Percentiles rank a stretch among this genome's conserved stretches.
Evolutionary conservation across 1,284 basidiomycete species (phyloP).

Genomic region (Ustilago shanxiensis): DNA sequence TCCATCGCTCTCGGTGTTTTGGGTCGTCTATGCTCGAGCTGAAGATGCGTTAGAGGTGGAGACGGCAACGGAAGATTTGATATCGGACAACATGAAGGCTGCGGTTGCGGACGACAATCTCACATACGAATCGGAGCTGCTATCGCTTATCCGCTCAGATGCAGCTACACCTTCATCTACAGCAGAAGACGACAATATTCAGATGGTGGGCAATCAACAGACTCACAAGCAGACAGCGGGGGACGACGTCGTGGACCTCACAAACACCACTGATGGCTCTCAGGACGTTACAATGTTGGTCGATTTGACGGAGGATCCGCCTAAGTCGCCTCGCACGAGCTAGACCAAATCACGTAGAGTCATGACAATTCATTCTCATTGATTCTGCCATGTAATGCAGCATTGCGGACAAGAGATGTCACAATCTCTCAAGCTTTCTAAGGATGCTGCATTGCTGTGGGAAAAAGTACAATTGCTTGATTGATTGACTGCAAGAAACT

Average conservation of each 20-base stretch:
- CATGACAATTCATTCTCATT: too few relatives aligned
- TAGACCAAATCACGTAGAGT: background rate
- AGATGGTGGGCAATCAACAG: background rate
- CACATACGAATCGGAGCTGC: conserved; percentile 49
- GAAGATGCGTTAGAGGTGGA: conserved; percentile 3
- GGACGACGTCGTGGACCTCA: background rate
- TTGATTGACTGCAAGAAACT: background rate
- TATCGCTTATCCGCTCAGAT: conserved; percentile 46
- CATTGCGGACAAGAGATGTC: too few relatives aligned
- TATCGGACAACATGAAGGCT: conserved; percentile 23
- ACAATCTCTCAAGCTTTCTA: background rate
- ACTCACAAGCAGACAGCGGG: background rate
- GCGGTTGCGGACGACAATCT: conserved; percentile 50
- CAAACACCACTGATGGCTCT: background rate
- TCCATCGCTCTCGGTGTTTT: conserved; percentile 34
- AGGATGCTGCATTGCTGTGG: background rate
- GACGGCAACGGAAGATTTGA: conserved; percentile 9
- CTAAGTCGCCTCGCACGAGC: conserved; percentile 6
- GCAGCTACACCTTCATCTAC: conserved; percentile 31
- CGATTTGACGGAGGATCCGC: background rate
- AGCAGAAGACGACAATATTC: background rate
- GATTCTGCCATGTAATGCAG: too few relatives aligned
- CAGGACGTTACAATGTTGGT: conserved; percentile 2
- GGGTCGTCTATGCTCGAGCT: conserved; percentile 34
- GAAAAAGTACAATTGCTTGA: background rate